These are phyloP conservation scores for Trebouxia gelatinosa DNA, from an alignment of 163 green algal genomes.

Conservation along the genomic window DNA sequence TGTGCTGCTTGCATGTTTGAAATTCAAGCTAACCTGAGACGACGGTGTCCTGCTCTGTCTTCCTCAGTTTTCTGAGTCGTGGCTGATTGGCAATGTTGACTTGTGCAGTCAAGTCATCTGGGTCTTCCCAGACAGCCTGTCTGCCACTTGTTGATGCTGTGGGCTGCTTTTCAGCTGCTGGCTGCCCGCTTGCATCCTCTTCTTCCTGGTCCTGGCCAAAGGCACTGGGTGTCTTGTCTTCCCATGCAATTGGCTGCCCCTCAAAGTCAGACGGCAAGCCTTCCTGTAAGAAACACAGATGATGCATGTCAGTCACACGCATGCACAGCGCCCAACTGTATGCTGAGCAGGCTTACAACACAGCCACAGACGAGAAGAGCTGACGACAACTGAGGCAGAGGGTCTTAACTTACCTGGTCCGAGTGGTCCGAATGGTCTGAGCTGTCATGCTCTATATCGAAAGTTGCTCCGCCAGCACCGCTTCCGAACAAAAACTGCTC, in stretches of 20 bases:
- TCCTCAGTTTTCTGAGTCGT: conserved; percentile 74
- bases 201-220: neutral
- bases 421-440: neutral
- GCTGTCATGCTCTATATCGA: conserved; percentile 7
- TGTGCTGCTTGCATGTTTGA: too few relatives aligned
- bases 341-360: neutral
- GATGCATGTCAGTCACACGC: neutral
- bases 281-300: neutral
- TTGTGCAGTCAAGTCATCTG: conserved; percentile 51
- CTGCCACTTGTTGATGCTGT: neutral
- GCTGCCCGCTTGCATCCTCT: neutral
- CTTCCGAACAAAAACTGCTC: conserved; percentile 48
- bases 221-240: conserved; percentile 4
- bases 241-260: conserved; percentile 19
- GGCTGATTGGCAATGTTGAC: conserved; percentile 61
- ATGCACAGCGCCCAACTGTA: neutral
- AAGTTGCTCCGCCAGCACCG: conserved; percentile 4
- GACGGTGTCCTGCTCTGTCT: too few relatives aligned
- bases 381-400: neutral
- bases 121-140: conserved; percentile 67
- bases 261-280: conserved; percentile 2
- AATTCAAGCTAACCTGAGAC: too few relatives aligned
- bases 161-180: neutral
- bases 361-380: neutral
- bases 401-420: neutral